These are phyloP conservation scores for Berberis thunbergii DNA, from an alignment of 164 flowering plant genomes.

Conservation along the genomic window DNA sequence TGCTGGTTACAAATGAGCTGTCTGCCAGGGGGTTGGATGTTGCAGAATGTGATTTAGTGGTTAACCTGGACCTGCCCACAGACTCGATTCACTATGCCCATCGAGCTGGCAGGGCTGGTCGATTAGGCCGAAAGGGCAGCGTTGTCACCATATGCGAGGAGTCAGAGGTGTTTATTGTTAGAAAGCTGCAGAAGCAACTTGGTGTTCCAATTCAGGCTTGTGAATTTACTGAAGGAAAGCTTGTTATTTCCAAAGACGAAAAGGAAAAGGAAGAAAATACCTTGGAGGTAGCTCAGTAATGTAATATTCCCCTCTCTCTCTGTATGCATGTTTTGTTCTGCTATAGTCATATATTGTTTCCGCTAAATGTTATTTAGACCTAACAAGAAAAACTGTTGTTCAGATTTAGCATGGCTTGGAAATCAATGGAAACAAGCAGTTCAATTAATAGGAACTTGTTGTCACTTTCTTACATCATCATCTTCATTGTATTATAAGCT, in stretches of 20 bases:
- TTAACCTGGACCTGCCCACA: conserved; percentile 80
- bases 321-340: neutral
- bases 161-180: conserved; percentile 74
- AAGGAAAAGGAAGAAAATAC: conserved; percentile 16
- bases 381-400: too few relatives aligned
- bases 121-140: conserved; percentile 79
- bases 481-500: too few relatives aligned
- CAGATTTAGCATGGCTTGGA: too few relatives aligned
- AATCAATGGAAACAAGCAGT: too few relatives aligned
- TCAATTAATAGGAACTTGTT: too few relatives aligned
- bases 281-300: conserved; percentile 11
- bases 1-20: conserved; percentile 92
- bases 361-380: too few relatives aligned
- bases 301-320: neutral
- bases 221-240: conserved; percentile 77
- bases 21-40: conserved; percentile 97
- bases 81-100: conserved; percentile 91
- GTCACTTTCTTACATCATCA: too few relatives aligned
- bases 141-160: conserved; percentile 91
- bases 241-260: conserved; percentile 29
- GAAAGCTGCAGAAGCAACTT: conserved; percentile 82
- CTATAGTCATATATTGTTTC: too few relatives aligned
- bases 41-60: conserved; percentile 93
- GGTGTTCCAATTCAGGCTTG: conserved; percentile 50
- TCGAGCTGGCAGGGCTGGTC: conserved; percentile 88